Evolutionary conservation across 1,284 basidiomycete species (phyloP), one percentile per base, ranked within the genome.

Genomic region (Apiotrichum veenhuisii): DNA sequence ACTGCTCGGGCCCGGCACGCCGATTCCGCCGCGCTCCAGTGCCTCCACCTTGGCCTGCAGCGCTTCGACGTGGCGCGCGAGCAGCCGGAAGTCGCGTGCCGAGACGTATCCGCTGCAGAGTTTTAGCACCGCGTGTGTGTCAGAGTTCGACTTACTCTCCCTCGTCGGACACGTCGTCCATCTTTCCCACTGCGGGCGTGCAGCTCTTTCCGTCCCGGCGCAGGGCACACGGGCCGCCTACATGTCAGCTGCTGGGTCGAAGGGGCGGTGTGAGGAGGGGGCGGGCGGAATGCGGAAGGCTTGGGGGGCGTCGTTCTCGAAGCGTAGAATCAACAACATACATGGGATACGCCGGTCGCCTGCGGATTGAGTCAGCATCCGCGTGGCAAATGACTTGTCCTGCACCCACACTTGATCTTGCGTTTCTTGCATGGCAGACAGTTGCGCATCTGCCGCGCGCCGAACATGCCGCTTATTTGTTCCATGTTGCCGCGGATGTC

Each of bases 361-460:
- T 62, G 54, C 8, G 22, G 46, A 30, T 5, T 30, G 12, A 30
- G 30, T 30, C 7, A 30, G 30, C 30, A 30, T n/a, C n/a, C n/a
- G 30, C 7, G 12, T 30, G 30, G 30, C 5, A 30, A 12, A 30
- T 30, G 30, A 30, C 12, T 5, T 5, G 30, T 5, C 30, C 7
- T 7, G 7, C 7, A 57, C 58, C 23, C 22, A 60, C 62, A 63
- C 33, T 63, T 63, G 51, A 63, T 63, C 54, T 63, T 63, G 22
- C 62, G 58, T 44, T 59, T 54, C 49, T 63, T 63, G 62, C 62
- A 63, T 3, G 62, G 58, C 38, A 58, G 51, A 40, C 62, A 63
- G 54, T 63, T 63, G 47, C 62, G 58, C 53, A 59, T 54, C 52
- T 63, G 62, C 40, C 60, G 54, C 3, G 59, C 55, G 12, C 55